Evolutionary conservation across 2,329 filamentous ascomycete species (phyloP).

Genomic region (Fusarium albosuccineum): DNA sequence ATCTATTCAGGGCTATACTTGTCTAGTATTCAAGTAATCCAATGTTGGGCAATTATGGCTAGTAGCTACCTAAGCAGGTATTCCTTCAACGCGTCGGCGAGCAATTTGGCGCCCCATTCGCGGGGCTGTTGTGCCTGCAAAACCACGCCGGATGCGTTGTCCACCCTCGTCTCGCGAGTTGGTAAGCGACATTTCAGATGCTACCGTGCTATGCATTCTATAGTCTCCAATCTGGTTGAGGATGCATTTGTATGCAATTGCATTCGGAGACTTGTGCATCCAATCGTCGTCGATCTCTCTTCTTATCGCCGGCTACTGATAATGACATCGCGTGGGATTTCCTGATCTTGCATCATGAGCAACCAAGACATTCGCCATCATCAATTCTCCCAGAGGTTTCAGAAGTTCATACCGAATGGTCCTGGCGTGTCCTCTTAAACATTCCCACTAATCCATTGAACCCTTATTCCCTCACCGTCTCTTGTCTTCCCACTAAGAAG

Average conservation of each 20-base stretch:
- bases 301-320: neutral
- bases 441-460: neutral
- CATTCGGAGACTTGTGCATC: neutral
- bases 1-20: too few species aligned
- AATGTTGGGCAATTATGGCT: too few species aligned
- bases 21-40: too few species aligned
- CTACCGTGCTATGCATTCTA: neutral
- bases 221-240: neutral
- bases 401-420: neutral
- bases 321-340: neutral
- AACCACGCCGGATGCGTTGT: slow-evolving; percentile 4
- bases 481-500: slow-evolving; percentile 10
- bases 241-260: neutral
- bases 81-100: neutral
- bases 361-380: neutral
- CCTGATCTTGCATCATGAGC: slow-evolving; percentile 2
- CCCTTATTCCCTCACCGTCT: slow-evolving; percentile 30
- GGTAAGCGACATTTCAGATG: neutral
- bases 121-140: slow-evolving; percentile 6
- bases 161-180: neutral
- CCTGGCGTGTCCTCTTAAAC: neutral
- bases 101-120: neutral
- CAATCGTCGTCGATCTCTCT: neutral
- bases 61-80: too few species aligned
- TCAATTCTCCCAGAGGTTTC: neutral